Conservation (phyloP, 2,329 filamentous ascomycete species). For the Epichloe gansuensis region DNA sequence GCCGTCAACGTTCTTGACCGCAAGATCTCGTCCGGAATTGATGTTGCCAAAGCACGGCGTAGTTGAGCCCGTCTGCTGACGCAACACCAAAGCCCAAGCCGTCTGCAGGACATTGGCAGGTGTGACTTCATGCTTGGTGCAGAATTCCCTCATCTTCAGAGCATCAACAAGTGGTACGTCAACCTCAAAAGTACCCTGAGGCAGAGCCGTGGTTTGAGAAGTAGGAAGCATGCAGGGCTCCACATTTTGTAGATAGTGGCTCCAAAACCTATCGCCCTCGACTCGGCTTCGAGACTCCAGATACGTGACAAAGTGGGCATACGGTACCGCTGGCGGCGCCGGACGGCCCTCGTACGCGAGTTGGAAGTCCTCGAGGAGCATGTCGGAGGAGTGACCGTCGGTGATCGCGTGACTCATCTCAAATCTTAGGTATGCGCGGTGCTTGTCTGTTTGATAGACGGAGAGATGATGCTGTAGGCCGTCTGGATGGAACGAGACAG, state of each 20-base stretch:
- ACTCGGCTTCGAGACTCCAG: neutral
- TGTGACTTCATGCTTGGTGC: constrained; percentile 4
- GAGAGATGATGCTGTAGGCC: neutral
- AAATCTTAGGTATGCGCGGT: neutral
- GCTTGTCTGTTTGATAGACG: neutral
- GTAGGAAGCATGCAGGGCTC: neutral
- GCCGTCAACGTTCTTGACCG: neutral
- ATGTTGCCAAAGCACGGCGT: constrained; percentile 1
- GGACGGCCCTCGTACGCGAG: neutral
- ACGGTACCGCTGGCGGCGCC: neutral
- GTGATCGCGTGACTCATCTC: constrained; percentile 4
- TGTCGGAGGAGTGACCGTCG: constrained; percentile 3
- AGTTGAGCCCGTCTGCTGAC: neutral
- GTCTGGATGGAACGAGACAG: neutral
- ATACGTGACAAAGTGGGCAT: constrained; percentile 3
- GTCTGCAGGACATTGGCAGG: constrained; percentile 4
- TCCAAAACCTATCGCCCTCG: neutral
- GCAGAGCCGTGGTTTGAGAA: neutral
- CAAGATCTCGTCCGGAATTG: neutral
- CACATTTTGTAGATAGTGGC: neutral
- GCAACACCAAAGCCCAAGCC: neutral
- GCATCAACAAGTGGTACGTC: neutral
- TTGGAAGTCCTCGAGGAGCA: constrained; percentile 1
- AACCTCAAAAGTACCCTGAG: neutral
- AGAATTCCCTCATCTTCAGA: constrained; percentile 2